Conservation (phyloP, 208 protist species). For the Leptomonas seymouri region DNA sequence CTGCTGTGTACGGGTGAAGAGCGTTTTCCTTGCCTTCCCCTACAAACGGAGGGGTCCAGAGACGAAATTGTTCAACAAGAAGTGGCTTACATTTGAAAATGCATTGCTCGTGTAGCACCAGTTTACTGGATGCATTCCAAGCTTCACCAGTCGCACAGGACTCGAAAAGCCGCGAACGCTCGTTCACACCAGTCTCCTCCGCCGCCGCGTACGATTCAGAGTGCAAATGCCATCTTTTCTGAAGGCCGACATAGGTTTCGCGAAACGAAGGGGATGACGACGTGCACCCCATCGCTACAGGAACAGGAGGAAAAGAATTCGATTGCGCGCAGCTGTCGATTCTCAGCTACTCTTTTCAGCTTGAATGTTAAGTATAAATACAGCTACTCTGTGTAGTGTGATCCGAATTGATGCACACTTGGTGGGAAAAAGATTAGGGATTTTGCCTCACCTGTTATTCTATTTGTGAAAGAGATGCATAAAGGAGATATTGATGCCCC, state of each 20-base stretch:
- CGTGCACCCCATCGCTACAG: conserved; percentile 23
- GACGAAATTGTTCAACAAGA: conserved; percentile 23
- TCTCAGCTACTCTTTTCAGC: too few species aligned
- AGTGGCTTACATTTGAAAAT: conserved; percentile 25
- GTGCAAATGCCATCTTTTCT: conserved; percentile 22
- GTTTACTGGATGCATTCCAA: conserved; percentile 14
- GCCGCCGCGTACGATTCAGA: conserved; percentile 7
- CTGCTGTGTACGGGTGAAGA: conserved; percentile 22
- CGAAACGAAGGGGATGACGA: conserved; percentile 29
- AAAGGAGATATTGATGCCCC: too few species aligned
- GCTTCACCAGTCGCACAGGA: conserved; percentile 13
- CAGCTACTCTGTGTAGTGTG: too few species aligned
- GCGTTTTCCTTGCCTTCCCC: conserved; percentile 12
- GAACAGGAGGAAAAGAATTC: neutral
- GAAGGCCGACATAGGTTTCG: conserved; percentile 21
- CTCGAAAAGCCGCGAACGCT: conserved; percentile 26
- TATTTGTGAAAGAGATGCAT: too few species aligned
- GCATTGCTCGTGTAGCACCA: neutral
- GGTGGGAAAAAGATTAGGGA: too few species aligned
- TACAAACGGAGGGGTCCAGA: neutral
- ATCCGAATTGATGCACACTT: too few species aligned
- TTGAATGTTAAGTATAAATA: too few species aligned
- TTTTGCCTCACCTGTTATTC: too few species aligned
- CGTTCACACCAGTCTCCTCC: conserved; percentile 10
- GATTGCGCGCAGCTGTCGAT: too few species aligned